Conservation (phyloP, 805 yeast species). For the Kuraishia floccosa region DNA sequence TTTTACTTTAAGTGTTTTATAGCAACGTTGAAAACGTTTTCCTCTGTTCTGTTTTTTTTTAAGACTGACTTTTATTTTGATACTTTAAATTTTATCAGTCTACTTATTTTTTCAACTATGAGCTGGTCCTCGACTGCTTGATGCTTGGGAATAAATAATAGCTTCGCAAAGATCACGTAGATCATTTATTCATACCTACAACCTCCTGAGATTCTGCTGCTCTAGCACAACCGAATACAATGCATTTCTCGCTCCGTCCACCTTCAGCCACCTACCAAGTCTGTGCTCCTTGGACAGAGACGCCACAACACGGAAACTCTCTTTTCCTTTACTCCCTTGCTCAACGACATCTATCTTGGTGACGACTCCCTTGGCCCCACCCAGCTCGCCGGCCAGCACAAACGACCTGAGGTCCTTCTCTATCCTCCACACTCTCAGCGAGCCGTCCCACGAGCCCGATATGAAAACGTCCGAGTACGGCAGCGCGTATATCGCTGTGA, state of each 20-base stretch:
- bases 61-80: too few species aligned
- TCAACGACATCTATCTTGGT: slow-evolving; percentile 44
- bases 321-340: slow-evolving; percentile 37
- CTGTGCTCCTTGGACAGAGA: slow-evolving; percentile 77
- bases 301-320: slow-evolving; percentile 46
- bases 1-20: too few species aligned
- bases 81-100: too few species aligned
- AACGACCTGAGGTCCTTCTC: slow-evolving; percentile 55
- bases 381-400: slow-evolving; percentile 39
- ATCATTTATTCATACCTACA: too few species aligned
- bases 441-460: slow-evolving; percentile 84
- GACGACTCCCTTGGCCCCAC: slow-evolving; percentile 58
- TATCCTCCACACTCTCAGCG: slow-evolving; percentile 68
- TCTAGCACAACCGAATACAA: slow-evolving; percentile 42
- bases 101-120: too few species aligned
- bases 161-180: too few species aligned
- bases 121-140: too few species aligned
- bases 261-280: slow-evolving; percentile 76
- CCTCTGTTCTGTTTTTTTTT: too few species aligned
- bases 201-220: too few species aligned
- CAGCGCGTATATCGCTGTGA: slow-evolving; percentile 69
- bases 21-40: too few species aligned
- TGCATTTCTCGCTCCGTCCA: slow-evolving; percentile 60
- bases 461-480: slow-evolving; percentile 80
- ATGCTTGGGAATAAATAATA: too few species aligned